Conservation (phyloP, 306 rosid genomes). For the Cajanus cajan region DNA sequence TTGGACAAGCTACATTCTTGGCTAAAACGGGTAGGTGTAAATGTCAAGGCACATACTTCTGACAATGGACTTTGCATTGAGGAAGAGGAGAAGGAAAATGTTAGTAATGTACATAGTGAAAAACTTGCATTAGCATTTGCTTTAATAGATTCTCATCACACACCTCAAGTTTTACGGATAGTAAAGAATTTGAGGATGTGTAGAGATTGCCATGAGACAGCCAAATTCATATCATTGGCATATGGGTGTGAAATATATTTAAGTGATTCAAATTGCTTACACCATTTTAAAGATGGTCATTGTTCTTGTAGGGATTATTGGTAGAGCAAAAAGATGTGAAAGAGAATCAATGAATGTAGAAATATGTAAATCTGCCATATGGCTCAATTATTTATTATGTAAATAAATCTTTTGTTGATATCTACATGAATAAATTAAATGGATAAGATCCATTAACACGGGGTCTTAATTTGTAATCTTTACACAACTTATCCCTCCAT, state of each 20-base stretch:
- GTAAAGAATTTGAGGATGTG: conserved; percentile 82
- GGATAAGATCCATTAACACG: neutral
- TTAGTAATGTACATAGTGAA: conserved; percentile 67
- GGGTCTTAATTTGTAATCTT: neutral
- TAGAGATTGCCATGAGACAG: conserved; percentile 74
- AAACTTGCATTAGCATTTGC: conserved; percentile 77
- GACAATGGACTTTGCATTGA: conserved; percentile 55
- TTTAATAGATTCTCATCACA: conserved; percentile 48
- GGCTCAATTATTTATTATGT: conserved; percentile 27
- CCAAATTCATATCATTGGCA: conserved; percentile 69
- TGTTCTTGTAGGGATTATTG: conserved; percentile 96
- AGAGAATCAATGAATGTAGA: conserved; percentile 14
- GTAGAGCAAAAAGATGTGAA: conserved; percentile 40
- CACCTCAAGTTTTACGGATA: conserved; percentile 54
- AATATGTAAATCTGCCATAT: conserved; percentile 17
- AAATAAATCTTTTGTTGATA: neutral
- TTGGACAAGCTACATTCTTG: conserved; percentile 50
- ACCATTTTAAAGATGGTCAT: conserved; percentile 74
- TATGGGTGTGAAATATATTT: conserved; percentile 75
- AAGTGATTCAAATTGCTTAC: conserved; percentile 65
- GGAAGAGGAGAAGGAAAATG: conserved; percentile 72
- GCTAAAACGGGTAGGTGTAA: conserved; percentile 50
- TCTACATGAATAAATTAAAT: neutral
- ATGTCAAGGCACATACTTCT: conserved; percentile 46
- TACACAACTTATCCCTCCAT: neutral